Conservation (phyloP, 768 basidiomycete species). For the Russula abietina region DNA sequence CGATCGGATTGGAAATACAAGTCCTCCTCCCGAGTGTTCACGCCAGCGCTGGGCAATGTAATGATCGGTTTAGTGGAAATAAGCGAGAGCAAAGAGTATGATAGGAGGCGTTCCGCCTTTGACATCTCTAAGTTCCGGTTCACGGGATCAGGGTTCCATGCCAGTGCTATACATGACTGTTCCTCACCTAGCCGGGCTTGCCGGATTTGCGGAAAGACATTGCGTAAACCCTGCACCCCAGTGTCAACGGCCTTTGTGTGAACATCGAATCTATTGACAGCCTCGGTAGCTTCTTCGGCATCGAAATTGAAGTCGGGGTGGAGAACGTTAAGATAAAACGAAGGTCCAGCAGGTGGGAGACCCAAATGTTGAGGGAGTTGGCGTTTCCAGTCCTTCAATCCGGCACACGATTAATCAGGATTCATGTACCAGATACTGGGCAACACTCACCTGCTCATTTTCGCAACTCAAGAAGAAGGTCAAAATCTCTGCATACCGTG, state of each 20-base stretch:
- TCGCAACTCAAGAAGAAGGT: slow-evolving; percentile 77
- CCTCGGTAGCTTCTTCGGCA: slow-evolving; percentile 56
- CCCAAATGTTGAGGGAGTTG: slow-evolving; percentile 54
- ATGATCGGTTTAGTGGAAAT: slow-evolving; percentile 63
- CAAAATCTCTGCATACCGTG: slow-evolving; percentile 71
- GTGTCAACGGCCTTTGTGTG: slow-evolving; percentile 62
- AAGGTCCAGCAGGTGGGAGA: slow-evolving; percentile 60
- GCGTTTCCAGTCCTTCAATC: slow-evolving; percentile 62
- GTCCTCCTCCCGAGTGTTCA: slow-evolving; percentile 18
- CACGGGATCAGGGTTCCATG: background rate
- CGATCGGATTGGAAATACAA: slow-evolving; percentile 43
- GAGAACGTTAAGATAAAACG: slow-evolving; percentile 73
- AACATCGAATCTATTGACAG: slow-evolving; percentile 54
- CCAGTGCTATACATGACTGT: background rate
- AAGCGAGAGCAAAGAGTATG: slow-evolving; percentile 66
- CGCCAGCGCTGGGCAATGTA: slow-evolving; percentile 41
- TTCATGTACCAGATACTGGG: background rate
- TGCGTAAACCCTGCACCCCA: slow-evolving; percentile 62
- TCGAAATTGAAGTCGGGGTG: slow-evolving; percentile 86
- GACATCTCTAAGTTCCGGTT: slow-evolving; percentile 56
- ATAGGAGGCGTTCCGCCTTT: slow-evolving; percentile 65
- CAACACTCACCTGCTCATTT: slow-evolving; percentile 55
- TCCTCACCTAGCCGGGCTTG: slow-evolving; percentile 61
- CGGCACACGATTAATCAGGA: background rate
- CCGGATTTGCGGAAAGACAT: slow-evolving; percentile 54